Evolutionary conservation across 768 basidiomycete genomes (phyloP).

Genomic region (Mrakia frigida): DNA sequence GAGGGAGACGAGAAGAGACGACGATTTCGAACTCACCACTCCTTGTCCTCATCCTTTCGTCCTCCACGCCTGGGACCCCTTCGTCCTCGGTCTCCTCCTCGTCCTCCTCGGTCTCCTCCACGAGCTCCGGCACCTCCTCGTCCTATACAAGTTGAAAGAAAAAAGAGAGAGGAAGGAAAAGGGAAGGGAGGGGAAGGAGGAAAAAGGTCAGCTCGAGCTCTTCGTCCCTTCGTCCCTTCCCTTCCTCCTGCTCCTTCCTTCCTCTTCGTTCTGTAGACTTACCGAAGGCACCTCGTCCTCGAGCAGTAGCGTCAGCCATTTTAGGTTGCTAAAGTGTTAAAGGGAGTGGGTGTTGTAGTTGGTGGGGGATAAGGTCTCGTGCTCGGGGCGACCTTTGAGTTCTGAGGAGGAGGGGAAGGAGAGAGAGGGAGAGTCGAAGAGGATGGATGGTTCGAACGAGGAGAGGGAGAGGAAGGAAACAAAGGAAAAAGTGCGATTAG

Average conservation of each 20-base stretch:
- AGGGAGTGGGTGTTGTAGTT: slow-evolving; percentile 20
- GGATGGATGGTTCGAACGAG: not conserved
- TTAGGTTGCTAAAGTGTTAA: slow-evolving; percentile 32
- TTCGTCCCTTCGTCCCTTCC: slow-evolving; percentile 35
- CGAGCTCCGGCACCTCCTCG: slow-evolving; percentile 42
- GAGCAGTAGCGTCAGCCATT: slow-evolving; percentile 59
- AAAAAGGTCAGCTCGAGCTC: slow-evolving; percentile 16
- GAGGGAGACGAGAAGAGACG: not conserved
- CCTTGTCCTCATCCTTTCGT: slow-evolving; percentile 99
- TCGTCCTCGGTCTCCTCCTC: slow-evolving; percentile 55
- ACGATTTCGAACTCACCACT: slow-evolving; percentile 64
- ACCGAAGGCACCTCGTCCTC: slow-evolving; percentile 46
- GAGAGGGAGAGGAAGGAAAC: not conserved
- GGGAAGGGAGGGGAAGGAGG: no score
- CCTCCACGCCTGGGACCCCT: slow-evolving; percentile 86
- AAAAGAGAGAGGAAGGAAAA: not conserved
- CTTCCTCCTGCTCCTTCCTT: slow-evolving; percentile 68
- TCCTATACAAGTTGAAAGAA: slow-evolving; percentile 4
- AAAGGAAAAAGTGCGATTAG: not conserved
- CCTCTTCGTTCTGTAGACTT: no score
- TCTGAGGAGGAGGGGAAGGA: slow-evolving; percentile 7
- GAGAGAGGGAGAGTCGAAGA: not conserved
- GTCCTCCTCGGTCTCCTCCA: slow-evolving; percentile 48
- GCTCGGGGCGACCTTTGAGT: slow-evolving; percentile 28
- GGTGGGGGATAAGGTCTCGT: slow-evolving; percentile 22